Evolutionary conservation across 345 rosid species (phyloP), one percentile per base, ranked within the genome.

Genomic region (Sonneratia caseolaris): DNA sequence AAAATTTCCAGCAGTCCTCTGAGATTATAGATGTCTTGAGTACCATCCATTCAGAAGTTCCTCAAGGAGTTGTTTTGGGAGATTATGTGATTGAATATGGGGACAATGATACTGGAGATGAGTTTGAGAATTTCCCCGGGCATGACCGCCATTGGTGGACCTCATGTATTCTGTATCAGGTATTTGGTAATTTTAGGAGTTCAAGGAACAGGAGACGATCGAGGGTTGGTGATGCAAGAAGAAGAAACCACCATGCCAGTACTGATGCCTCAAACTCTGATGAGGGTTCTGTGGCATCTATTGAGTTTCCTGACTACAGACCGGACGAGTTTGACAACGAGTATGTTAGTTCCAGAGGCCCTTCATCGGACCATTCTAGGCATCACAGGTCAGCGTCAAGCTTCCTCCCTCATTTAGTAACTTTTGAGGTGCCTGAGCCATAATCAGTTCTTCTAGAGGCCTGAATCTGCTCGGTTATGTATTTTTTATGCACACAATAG

Each of bases 31-130:
- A 95, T 74, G 97, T 95, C 71, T 78, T 92, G 87, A 92, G 97
- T 87, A 92, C 97, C 14, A 95, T 95, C 77, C 97, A 92, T 82
- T 92, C 99, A 0, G 99, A 95, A 79, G 97, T 89, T 48, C 99
- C 97, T 0, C 91, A 93, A 1, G 97, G 97, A 3, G 97, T 92
- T 49, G 97, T 95, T 79, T 80, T 95, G 80, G 97, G 99, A 38
- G 99, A 95, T 76, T 95, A 95, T 82, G 97, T 92, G 75, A 95
- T 95, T 37, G 99, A 95, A 72, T 92, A 92, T 69, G 99, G 97
- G 43, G 96, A 88, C 75, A 91, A 92, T 76, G 97, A 89, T 4
- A 86, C 89, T 24, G 95, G 84, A 48, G 96, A 95, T 77, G 99
- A 95, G 51, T 88, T 86, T 77, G 99, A 95, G 57, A 93, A 89